Evolutionary conservation across 1,139 yeast species (phyloP).

Genomic region (Candida pseudoviswanathii): DNA sequence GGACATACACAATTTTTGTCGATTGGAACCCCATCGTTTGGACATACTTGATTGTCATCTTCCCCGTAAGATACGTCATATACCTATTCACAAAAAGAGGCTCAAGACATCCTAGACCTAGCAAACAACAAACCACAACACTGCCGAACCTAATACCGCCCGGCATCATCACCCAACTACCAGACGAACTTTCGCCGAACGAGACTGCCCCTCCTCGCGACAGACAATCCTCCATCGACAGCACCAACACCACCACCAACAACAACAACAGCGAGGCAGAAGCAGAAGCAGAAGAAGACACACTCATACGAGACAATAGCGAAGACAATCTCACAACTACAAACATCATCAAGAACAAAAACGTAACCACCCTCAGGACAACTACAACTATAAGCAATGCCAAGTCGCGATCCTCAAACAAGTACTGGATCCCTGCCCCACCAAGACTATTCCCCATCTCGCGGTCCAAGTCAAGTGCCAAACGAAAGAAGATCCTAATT

Average conservation of each 20-base stretch:
- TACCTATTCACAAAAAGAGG: neutral
- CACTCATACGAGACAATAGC: neutral
- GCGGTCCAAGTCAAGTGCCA: constrained; percentile 37
- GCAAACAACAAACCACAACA: neutral
- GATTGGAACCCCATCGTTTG: constrained; percentile 3
- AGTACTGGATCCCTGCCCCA: constrained; percentile 52
- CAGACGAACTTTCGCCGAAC: neutral
- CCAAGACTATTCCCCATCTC: constrained; percentile 46
- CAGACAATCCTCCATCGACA: neutral
- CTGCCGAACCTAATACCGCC: constrained; percentile 1
- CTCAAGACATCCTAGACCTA: neutral
- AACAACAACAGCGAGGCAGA: constrained; percentile 13
- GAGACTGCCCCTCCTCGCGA: neutral
- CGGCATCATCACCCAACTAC: neutral
- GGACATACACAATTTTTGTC: neutral
- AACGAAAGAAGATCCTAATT: constrained; percentile 66
- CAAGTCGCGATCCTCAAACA: constrained; percentile 59
- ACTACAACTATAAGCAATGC: constrained; percentile 7
- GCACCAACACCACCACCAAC: neutral
- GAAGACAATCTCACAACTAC: constrained; percentile 2
- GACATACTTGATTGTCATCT: neutral
- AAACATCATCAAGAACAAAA: constrained; percentile 4
- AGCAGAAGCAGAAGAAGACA: constrained; percentile 15
- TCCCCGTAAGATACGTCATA: neutral
- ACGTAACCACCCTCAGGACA: neutral